Conservation (phyloP, 495 filamentous ascomycete species). For the Sporormia fimetaria region DNA sequence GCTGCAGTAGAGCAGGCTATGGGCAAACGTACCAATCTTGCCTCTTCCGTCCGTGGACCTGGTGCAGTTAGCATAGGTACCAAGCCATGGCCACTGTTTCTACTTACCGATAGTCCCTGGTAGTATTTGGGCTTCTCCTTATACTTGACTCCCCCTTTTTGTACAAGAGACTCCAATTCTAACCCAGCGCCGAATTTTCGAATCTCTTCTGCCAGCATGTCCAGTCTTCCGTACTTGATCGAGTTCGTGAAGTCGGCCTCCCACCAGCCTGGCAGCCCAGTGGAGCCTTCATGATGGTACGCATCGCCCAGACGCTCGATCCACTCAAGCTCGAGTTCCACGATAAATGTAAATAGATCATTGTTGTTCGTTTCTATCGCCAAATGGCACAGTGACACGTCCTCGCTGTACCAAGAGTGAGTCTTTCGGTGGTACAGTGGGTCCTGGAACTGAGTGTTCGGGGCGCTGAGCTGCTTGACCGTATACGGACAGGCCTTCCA, state of each 20-base stretch:
- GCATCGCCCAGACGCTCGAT: slow-evolving; percentile 3
- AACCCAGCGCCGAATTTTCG: slow-evolving; percentile 49
- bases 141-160: slow-evolving; percentile 46
- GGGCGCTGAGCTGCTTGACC: slow-evolving; percentile 16
- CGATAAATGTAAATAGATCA: slow-evolving; percentile 36
- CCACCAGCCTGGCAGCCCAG: slow-evolving; percentile 21
- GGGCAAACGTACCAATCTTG: no score
- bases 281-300: slow-evolving; percentile 21
- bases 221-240: slow-evolving; percentile 35
- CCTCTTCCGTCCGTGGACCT: slow-evolving; percentile 57
- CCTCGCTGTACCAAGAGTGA: not conserved
- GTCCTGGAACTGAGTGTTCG: not conserved
- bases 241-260: slow-evolving; percentile 32
- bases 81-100: not conserved
- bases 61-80: not conserved
- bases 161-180: slow-evolving; percentile 50
- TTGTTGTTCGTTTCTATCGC: slow-evolving; percentile 35
- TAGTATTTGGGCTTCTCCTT: slow-evolving; percentile 55
- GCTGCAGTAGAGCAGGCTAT: no score
- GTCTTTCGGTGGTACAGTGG: slow-evolving; percentile 3
- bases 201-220: slow-evolving; percentile 42
- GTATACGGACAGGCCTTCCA: no score
- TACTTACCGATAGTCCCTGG: slow-evolving; percentile 48
- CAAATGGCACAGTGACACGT: slow-evolving; percentile 1
- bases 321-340: slow-evolving; percentile 33